Conservation (phyloP, 768 basidiomycete species). For the Calocybe gangraenosa region DNA sequence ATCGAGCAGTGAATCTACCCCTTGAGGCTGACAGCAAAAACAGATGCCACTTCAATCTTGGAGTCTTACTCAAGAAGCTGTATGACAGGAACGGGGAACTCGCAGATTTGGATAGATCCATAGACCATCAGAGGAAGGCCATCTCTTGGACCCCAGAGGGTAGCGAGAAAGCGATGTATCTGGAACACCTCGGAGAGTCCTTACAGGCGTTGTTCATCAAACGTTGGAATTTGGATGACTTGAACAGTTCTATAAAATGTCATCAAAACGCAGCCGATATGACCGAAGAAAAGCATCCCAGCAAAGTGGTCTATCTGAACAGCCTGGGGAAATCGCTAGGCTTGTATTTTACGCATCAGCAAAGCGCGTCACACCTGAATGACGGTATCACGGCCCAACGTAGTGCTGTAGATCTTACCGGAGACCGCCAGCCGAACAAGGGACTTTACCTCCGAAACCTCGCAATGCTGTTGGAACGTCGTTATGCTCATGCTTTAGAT, state of each 20-base stretch:
- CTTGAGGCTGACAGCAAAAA: not conserved
- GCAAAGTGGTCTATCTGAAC: conserved; percentile 1
- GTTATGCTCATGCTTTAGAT: not conserved
- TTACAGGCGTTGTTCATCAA: not conserved
- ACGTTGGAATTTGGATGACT: not conserved
- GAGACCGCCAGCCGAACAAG: not conserved
- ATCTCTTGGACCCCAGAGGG: not conserved
- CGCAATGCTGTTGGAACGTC: not conserved
- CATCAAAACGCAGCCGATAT: not conserved
- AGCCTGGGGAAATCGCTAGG: not conserved
- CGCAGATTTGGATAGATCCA: too few relatives aligned
- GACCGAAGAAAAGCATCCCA: not conserved
- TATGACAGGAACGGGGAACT: not conserved
- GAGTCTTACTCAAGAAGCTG: not conserved
- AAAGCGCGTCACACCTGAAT: not conserved
- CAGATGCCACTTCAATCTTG: not conserved
- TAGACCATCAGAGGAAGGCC: not conserved
- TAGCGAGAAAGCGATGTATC: not conserved
- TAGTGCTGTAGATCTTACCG: not conserved
- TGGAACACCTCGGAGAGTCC: not conserved
- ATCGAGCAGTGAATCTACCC: not conserved
- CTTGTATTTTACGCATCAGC: not conserved
- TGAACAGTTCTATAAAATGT: not conserved
- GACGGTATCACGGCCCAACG: not conserved
- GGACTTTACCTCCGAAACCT: not conserved